Evolutionary conservation across 2,329 filamentous ascomycete genomes (phyloP).

Genomic region (Gyromitra esculenta): DNA sequence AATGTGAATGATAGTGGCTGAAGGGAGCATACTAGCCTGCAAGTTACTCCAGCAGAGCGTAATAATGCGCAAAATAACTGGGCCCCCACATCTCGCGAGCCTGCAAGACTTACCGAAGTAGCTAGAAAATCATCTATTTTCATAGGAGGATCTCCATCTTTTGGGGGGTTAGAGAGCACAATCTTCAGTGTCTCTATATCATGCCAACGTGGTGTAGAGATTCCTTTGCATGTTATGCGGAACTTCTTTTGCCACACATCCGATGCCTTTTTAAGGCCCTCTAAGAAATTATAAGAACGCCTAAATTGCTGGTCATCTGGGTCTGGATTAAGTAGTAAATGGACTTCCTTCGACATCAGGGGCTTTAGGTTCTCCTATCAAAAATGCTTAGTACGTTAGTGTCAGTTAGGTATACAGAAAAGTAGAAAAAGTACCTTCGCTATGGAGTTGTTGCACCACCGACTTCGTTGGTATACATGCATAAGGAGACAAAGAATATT

Average conservation of each 20-base stretch:
- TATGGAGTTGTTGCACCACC: slow-evolving; percentile 83
- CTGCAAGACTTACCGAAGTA: slow-evolving; percentile 74
- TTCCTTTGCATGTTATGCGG: slow-evolving; percentile 74
- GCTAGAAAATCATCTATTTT: slow-evolving; percentile 77
- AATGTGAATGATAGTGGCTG: slow-evolving; percentile 74
- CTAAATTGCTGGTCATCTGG: slow-evolving; percentile 76
- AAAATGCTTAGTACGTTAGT: slow-evolving; percentile 41
- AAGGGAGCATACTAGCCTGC: slow-evolving; percentile 87
- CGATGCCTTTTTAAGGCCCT: slow-evolving; percentile 75
- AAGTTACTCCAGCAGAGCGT: slow-evolving; percentile 80
- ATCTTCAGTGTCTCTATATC: slow-evolving; percentile 70
- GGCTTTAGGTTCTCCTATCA: slow-evolving; percentile 66
- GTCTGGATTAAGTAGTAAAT: slow-evolving; percentile 75
- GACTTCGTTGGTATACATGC: slow-evolving; percentile 80
- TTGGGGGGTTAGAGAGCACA: slow-evolving; percentile 61
- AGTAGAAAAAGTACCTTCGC: slow-evolving; percentile 67
- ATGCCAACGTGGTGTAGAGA: slow-evolving; percentile 78
- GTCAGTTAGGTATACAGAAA: slow-evolving; percentile 43
- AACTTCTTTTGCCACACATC: slow-evolving; percentile 76
- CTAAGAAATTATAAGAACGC: slow-evolving; percentile 68
- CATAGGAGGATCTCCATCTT: slow-evolving; percentile 61
- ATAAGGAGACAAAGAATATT: slow-evolving; percentile 85
- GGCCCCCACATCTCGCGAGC: slow-evolving; percentile 87
- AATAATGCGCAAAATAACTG: slow-evolving; percentile 91
- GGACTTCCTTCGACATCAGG: slow-evolving; percentile 72